Evolutionary conservation across 2,329 filamentous ascomycete species (phyloP).

Genomic region (Davidsoniella eucalypti): DNA sequence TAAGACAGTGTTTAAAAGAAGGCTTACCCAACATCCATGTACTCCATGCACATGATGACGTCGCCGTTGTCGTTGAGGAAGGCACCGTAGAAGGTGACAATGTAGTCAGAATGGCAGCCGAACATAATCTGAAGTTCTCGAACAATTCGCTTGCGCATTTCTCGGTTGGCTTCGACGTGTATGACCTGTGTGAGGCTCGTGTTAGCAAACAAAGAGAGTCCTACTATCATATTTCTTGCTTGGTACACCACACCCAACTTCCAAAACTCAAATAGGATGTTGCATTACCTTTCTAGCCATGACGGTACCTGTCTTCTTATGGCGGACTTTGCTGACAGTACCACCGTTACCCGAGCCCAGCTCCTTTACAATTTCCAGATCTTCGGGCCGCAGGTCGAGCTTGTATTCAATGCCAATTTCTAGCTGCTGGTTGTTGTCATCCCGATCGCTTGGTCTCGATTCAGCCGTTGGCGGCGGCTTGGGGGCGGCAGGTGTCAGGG

Average conservation of each 20-base stretch:
- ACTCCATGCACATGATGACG: conserved; percentile 99
- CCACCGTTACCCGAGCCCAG: conserved; percentile 92
- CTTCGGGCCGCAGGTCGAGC: conserved; percentile 77
- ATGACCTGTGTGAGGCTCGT: conserved; percentile 53
- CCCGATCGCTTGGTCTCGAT: conserved; percentile 48
- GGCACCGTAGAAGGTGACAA: conserved; percentile 94
- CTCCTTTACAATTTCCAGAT: conserved; percentile 85
- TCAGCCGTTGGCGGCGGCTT: conserved; percentile 58
- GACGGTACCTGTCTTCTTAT: conserved; percentile 82
- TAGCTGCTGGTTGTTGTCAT: conserved; percentile 43
- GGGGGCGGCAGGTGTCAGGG: conserved; percentile 62
- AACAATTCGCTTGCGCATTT: conserved; percentile 91
- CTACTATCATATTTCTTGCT: no score
- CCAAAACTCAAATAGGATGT: background rate
- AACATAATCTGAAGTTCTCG: conserved; percentile 97
- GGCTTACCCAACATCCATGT: conserved; percentile 94
- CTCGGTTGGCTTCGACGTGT: conserved; percentile 93
- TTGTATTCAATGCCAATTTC: conserved; percentile 98
- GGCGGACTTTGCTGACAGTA: conserved; percentile 94
- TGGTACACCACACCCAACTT: background rate
- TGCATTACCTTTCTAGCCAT: conserved; percentile 84
- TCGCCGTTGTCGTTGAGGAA: conserved; percentile 95
- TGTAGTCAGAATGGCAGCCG: conserved; percentile 90
- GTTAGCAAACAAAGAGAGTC: background rate
- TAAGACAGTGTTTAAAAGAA: background rate